Evolutionary conservation across 2,329 filamentous ascomycete species (phyloP).

Genomic region (Thelonectria olida): DNA sequence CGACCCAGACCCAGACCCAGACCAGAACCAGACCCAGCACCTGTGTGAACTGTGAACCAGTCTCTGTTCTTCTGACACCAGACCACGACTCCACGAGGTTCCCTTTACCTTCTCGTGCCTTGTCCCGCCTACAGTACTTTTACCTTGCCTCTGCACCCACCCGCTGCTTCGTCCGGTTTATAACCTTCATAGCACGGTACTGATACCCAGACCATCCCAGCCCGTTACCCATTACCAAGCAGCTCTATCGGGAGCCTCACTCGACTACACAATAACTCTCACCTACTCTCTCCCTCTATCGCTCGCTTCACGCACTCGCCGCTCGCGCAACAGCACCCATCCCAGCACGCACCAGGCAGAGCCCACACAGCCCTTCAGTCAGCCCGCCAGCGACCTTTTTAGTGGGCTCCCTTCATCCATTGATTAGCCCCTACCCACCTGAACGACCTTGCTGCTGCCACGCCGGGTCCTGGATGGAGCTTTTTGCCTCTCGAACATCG

Average conservation of each 20-base stretch:
- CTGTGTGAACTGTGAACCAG: slow-evolving; percentile 9
- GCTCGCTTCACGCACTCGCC: slow-evolving; percentile 5
- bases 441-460: slow-evolving; percentile 17
- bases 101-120: slow-evolving; percentile 7
- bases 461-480: slow-evolving; percentile 39
- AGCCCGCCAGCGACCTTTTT: slow-evolving; percentile 14
- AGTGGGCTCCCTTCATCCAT: slow-evolving; percentile 17
- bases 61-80: slow-evolving; percentile 9
- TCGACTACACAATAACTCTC: slow-evolving; percentile 6
- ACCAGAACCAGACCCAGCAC: slow-evolving; percentile 9
- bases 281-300: neutral
- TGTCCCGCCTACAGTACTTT: slow-evolving; percentile 14
- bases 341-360: slow-evolving; percentile 11
- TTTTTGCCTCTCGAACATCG: slow-evolving; percentile 38
- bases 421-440: slow-evolving; percentile 17
- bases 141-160: slow-evolving; percentile 20
- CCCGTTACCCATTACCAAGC: neutral
- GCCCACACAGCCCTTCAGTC: slow-evolving; percentile 6
- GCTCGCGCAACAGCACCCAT: slow-evolving; percentile 13
- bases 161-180: slow-evolving; percentile 7
- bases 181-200: slow-evolving; percentile 11
- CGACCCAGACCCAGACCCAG: slow-evolving; percentile 3
- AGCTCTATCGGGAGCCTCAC: neutral
- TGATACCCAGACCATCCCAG: neutral
- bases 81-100: slow-evolving; percentile 14